These are phyloP conservation scores for Fusarium metavorans DNA, from an alignment of 2,329 filamentous ascomycete genomes.

Conservation along the genomic window DNA sequence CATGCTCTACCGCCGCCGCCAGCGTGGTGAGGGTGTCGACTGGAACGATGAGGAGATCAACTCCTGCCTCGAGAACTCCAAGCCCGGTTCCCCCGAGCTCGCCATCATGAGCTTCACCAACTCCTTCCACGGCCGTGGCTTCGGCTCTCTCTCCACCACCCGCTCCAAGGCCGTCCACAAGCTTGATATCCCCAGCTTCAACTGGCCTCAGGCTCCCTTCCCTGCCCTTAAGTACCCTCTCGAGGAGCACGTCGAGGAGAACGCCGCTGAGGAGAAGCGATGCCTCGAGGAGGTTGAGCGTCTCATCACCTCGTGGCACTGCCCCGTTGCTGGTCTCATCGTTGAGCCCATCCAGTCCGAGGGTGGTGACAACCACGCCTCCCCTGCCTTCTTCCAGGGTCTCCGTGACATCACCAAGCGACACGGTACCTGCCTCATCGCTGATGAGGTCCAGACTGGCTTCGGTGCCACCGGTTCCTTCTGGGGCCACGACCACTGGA, in stretches of 20 bases:
- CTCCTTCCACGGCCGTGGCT: slow-evolving; percentile 84
- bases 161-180: slow-evolving; percentile 88
- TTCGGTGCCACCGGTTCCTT: slow-evolving; percentile 88
- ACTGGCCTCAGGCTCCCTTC: slow-evolving; percentile 88
- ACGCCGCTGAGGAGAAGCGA: slow-evolving; percentile 76
- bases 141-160: slow-evolving; percentile 82
- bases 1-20: slow-evolving; percentile 80
- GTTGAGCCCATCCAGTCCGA: slow-evolving; percentile 87
- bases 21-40: slow-evolving; percentile 77
- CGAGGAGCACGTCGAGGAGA: slow-evolving; percentile 75
- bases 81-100: slow-evolving; percentile 78
- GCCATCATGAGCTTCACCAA: slow-evolving; percentile 84
- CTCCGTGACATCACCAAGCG: slow-evolving; percentile 79
- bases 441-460: slow-evolving; percentile 85
- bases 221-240: slow-evolving; percentile 83
- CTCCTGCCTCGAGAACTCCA: slow-evolving; percentile 77
- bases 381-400: slow-evolving; percentile 80
- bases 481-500: slow-evolving; percentile 91
- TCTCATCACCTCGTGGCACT: slow-evolving; percentile 74
- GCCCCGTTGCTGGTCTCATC: slow-evolving; percentile 78
- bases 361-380: slow-evolving; percentile 87
- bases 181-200: slow-evolving; percentile 87
- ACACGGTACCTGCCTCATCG: slow-evolving; percentile 79
- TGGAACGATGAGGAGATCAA: slow-evolving; percentile 77
- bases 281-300: slow-evolving; percentile 80